Evolutionary conservation across 176 grass and related monocot species (phyloP).

Genomic region (Eragrostis curvula): DNA sequence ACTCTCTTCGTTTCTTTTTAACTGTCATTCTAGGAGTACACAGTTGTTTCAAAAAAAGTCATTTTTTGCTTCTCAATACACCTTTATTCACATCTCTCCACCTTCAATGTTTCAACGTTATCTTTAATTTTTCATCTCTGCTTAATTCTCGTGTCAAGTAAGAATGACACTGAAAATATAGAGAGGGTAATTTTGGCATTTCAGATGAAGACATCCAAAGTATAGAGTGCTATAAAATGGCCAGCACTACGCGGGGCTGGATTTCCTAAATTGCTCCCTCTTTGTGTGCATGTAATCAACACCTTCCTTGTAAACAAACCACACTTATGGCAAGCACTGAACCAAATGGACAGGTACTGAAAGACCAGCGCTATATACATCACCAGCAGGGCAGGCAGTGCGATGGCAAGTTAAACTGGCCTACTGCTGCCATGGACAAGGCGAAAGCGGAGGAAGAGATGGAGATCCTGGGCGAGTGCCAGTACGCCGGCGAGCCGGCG

Average conservation of each 20-base stretch:
- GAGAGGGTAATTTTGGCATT: not conserved
- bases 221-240: not conserved
- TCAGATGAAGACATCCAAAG: not conserved
- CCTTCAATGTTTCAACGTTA: no score
- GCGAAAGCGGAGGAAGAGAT: not conserved
- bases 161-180: no score
- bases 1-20: no score
- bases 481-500: conserved; percentile 41
- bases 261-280: not conserved
- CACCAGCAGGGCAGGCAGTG: not conserved
- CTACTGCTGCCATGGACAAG: conserved; percentile 2
- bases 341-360: not conserved
- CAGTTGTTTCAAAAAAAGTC: no score
- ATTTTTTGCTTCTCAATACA: no score
- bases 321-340: not conserved
- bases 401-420: not conserved
- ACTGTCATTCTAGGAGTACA: no score
- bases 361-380: not conserved
- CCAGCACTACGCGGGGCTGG: not conserved
- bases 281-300: not conserved
- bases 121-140: no score
- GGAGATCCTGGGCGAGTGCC: conserved; percentile 64
- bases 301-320: not conserved
- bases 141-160: no score
- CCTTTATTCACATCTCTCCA: no score